Conservation (phyloP, 2,329 filamentous ascomycete genomes). For the Scedosporium aurantiacum region DNA sequence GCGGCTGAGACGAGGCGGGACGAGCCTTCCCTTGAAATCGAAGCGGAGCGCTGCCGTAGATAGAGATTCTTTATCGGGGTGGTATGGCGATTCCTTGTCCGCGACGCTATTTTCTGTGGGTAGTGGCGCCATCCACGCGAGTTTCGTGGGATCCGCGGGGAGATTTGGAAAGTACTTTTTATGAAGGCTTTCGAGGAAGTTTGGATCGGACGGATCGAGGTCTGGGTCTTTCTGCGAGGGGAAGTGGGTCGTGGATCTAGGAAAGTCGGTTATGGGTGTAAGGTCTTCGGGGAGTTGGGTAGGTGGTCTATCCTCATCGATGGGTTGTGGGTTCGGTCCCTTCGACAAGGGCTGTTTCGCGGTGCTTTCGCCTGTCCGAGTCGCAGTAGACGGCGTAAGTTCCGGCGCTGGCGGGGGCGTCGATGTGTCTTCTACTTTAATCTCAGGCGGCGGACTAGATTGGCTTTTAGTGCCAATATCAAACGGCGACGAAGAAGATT, state of each 20-base stretch:
- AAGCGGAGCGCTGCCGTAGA: slow-evolving; percentile 73
- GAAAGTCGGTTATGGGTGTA: slow-evolving; percentile 28
- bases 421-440: slow-evolving; percentile 23
- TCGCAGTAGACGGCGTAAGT: slow-evolving; percentile 6
- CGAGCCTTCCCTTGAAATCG: slow-evolving; percentile 69
- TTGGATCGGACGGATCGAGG: slow-evolving; percentile 70
- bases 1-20: slow-evolving; percentile 66
- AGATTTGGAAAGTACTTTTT: slow-evolving; percentile 88
- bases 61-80: slow-evolving; percentile 63
- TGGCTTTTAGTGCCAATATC: slow-evolving; percentile 18
- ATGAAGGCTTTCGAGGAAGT: slow-evolving; percentile 78
- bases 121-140: slow-evolving; percentile 80
- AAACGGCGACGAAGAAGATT: slow-evolving; percentile 30
- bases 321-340: slow-evolving; percentile 11
- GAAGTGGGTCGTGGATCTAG: slow-evolving; percentile 44
- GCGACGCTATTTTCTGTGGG: slow-evolving; percentile 53
- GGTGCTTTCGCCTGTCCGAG: slow-evolving; percentile 2
- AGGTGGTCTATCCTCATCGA: slow-evolving; percentile 32
- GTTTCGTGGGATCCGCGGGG: slow-evolving; percentile 69
- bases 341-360: slow-evolving; percentile 10
- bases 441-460: slow-evolving; percentile 12
- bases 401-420: slow-evolving; percentile 13
- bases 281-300: slow-evolving; percentile 29
- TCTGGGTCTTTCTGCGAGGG: slow-evolving; percentile 50
- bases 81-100: slow-evolving; percentile 66